Percentiles rank a stretch among this genome's conserved stretches.
Conservation (phyloP, 2,329 filamentous ascomycete species). For the Colletotrichum lindemuthianum region DNA sequence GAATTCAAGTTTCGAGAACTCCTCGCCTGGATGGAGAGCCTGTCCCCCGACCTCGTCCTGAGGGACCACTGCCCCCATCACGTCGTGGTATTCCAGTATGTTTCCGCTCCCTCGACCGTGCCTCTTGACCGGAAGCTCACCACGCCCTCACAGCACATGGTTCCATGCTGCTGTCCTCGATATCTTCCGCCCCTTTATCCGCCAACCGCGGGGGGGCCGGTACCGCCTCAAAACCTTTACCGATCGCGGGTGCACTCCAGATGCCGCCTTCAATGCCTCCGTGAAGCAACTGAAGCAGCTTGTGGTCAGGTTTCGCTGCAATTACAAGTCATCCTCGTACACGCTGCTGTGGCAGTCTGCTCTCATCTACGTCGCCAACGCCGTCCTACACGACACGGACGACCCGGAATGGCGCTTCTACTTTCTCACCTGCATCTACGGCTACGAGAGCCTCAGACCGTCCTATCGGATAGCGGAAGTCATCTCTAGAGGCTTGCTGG, state of each 20-base stretch:
- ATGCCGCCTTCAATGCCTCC: slow-evolving; percentile 46
- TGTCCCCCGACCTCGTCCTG: slow-evolving; percentile 43
- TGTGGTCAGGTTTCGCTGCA: slow-evolving; percentile 47
- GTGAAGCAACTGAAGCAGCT: slow-evolving; percentile 50
- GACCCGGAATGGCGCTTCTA: slow-evolving; percentile 48
- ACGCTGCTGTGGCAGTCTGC: slow-evolving; percentile 54
- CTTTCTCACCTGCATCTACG: slow-evolving; percentile 50
- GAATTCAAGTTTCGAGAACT: slow-evolving; percentile 52
- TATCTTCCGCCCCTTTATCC: slow-evolving; percentile 46
- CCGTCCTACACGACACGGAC: slow-evolving; percentile 43
- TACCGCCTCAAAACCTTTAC: slow-evolving; percentile 45
- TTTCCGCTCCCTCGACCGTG: neutral
- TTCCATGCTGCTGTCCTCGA: slow-evolving; percentile 50
- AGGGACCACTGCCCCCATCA: slow-evolving; percentile 44
- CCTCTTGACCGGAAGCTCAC: neutral
- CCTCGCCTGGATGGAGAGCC: slow-evolving; percentile 47
- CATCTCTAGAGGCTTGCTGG: slow-evolving; percentile 47
- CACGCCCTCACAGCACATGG: slow-evolving; percentile 47
- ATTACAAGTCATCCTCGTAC: slow-evolving; percentile 46
- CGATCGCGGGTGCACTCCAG: slow-evolving; percentile 41
- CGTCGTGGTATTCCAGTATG: slow-evolving; percentile 50
- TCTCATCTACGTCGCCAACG: slow-evolving; percentile 51
- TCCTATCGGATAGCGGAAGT: slow-evolving; percentile 49
- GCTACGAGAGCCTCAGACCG: slow-evolving; percentile 47
- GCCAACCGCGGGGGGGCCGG: slow-evolving; percentile 4